These are phyloP conservation scores for Boletus subparvulus DNA, from an alignment of 768 basidiomycete species.

Conservation along the genomic window DNA sequence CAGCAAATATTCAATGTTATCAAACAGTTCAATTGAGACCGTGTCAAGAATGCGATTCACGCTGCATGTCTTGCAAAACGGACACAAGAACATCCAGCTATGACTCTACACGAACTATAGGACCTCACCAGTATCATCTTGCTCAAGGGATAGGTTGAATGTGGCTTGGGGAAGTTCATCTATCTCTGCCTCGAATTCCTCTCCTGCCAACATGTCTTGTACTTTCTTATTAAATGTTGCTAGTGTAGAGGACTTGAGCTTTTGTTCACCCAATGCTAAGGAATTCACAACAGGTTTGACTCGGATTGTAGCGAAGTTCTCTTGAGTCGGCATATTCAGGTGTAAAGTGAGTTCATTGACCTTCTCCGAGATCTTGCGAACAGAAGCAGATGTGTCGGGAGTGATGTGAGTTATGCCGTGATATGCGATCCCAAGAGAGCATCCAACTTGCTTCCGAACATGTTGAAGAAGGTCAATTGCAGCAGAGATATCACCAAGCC, in stretches of 20 bases:
- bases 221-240: slow-evolving; percentile 37
- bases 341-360: slow-evolving; percentile 13
- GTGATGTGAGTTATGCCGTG: too few species aligned
- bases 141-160: too few species aligned
- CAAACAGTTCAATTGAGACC: too few species aligned
- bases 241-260: slow-evolving; percentile 27
- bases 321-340: neutral
- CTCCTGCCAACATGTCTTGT: slow-evolving; percentile 3
- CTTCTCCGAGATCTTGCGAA: slow-evolving; percentile 1
- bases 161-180: slow-evolving; percentile 13
- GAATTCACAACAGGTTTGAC: slow-evolving; percentile 22
- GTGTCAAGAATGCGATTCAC: too few species aligned
- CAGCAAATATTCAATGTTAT: too few species aligned
- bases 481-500: slow-evolving; percentile 33
- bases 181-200: slow-evolving; percentile 15
- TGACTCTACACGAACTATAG: too few species aligned
- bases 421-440: slow-evolving; percentile 23
- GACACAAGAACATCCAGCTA: too few species aligned
- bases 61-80: too few species aligned
- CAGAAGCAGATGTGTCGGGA: too few species aligned
- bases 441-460: slow-evolving; percentile 31
- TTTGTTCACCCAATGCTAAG: slow-evolving; percentile 12
- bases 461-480: slow-evolving; percentile 25
- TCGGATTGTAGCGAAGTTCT: neutral
- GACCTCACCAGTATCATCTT: too few species aligned